Evolutionary conservation across 345 rosid species (phyloP), one percentile per base, ranked within the genome.

Genomic region (Lepidium africanum): DNA sequence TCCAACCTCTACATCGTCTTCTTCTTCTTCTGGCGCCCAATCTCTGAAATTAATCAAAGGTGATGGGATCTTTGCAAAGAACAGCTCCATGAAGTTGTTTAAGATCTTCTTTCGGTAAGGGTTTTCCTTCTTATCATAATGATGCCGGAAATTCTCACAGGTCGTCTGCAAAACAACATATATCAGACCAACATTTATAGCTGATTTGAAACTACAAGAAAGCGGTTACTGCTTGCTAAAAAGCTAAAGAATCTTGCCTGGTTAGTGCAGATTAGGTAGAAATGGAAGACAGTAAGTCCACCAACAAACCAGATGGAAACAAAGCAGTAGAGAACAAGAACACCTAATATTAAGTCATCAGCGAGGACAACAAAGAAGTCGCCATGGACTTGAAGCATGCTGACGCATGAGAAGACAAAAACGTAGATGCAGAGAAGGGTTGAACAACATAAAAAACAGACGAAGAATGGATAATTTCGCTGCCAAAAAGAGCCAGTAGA

Each of bases 271-370:
- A 87, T 90, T 47, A 87, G 78, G 73, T 87, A 87, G 38, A 84
- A 48, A 71, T 90, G 94, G 76, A 90, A 86, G 47, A 84, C 80
- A 8, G 80, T 84, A 15, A 87, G 90, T 17, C 96, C 94, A 33
- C 94, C 96, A 8, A 87, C 90, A 51, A 90, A 90, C 91, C 91
- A 87, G 47, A 87, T 75, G 3, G 87, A 82, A 19, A 84, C 71
- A 72, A 84, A 84, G 81, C 88, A 84, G 47, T 86, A 84, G 3
- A 76, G 62, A 52, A 69, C 78, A 41, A 86, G 85, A 43, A 39
- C 57, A 19, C 81, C 79, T 6, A 86, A 79, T 17, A 81, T 37
- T 6, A 83, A 3, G 57, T 87, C 94, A 2, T 36, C 56, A 15
- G 86, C 66, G 77, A 90, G 67, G 16, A 52, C 63, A 33, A 55